Evolutionary conservation across 441 rosid genomes (phyloP).

Genomic region (Gossypium trilobum): DNA sequence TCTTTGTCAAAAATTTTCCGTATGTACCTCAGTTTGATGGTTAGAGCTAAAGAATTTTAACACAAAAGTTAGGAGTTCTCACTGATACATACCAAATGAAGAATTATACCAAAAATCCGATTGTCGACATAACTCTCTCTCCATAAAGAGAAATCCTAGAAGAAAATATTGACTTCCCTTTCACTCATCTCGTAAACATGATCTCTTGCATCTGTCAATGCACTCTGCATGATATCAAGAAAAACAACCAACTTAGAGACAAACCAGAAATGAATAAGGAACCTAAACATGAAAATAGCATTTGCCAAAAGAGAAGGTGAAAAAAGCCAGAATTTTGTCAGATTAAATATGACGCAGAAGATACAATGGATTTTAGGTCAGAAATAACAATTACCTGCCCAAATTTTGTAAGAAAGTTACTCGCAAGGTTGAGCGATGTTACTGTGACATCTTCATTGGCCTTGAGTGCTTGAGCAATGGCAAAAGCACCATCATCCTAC

Average conservation of each 20-base stretch:
- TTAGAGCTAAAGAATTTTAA: slow-evolving; percentile 6
- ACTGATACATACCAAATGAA: slow-evolving; percentile 18
- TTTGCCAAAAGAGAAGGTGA: not conserved
- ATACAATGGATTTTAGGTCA: not conserved
- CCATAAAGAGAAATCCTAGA: slow-evolving; percentile 30
- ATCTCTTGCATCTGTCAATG: slow-evolving; percentile 77
- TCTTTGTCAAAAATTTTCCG: slow-evolving; percentile 26
- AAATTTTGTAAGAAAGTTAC: slow-evolving; percentile 80
- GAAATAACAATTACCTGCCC: slow-evolving; percentile 53
- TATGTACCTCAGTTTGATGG: slow-evolving; percentile 15
- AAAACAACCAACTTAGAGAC: not conserved
- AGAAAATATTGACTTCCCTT: slow-evolving; percentile 71
- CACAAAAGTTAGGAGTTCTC: slow-evolving; percentile 10
- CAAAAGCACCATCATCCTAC: slow-evolving; percentile 90
- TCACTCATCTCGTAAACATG: slow-evolving; percentile 89
- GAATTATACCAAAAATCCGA: slow-evolving; percentile 17
- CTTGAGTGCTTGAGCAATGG: slow-evolving; percentile 88
- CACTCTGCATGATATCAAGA: slow-evolving; percentile 46
- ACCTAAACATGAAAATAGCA: not conserved
- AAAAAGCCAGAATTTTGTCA: not conserved
- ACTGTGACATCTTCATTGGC: slow-evolving; percentile 79
- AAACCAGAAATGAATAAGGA: not conserved
- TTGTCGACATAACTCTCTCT: slow-evolving; percentile 15
- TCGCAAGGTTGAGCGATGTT: slow-evolving; percentile 65
- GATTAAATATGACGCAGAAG: not conserved